Evolutionary conservation across 306 rosid species (phyloP), one percentile per base, ranked within the genome.

Genomic region (Sicyos edulis): DNA sequence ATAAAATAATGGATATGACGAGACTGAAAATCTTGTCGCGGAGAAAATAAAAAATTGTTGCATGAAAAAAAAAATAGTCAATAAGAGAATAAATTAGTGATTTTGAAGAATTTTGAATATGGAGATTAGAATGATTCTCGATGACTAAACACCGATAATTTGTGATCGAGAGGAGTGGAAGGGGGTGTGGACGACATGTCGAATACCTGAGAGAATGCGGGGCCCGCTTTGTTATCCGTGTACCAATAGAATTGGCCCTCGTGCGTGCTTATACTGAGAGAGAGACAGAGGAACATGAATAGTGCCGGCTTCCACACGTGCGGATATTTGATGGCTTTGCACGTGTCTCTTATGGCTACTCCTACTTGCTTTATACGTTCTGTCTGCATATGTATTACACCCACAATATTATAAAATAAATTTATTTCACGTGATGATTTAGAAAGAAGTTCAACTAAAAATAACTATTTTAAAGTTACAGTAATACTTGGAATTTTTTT

Each of bases 181-280:
- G 17, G 34, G 7, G 34, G 7, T 2, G 2, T 1, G 0, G 10
- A 66, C 71, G 71, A 66, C 37, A 45, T 45, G 55, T 17, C 17
- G 37, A 42, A 11, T 1, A 89, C 96, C 93, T 90, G 95, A 67
- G 91, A 82, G 76, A 90, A 90, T 22, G 88, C 91, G 74, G 96
- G 96, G 54, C 96, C 96, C 0, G 87, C 90, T 80, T 82, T 86
- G 52, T 87, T 49, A 72, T 90, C 91, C 2, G 96, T 90, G 66
- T 90, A 88, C 96, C 96, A 90, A 64, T 88, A 90, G 73, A 90
- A 90, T 53, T 83, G 84, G 22, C 96, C 96, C 78, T 90, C 95
- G 15, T 88, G 96, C 54, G 87, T 88, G 60, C 83, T 83, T 29
- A 86, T 70, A 62, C 77, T 82, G 13, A 90, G 86, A 72, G 90